Conservation (phyloP, 163 green algal genomes). For the Scenedesmus sp. region DNA sequence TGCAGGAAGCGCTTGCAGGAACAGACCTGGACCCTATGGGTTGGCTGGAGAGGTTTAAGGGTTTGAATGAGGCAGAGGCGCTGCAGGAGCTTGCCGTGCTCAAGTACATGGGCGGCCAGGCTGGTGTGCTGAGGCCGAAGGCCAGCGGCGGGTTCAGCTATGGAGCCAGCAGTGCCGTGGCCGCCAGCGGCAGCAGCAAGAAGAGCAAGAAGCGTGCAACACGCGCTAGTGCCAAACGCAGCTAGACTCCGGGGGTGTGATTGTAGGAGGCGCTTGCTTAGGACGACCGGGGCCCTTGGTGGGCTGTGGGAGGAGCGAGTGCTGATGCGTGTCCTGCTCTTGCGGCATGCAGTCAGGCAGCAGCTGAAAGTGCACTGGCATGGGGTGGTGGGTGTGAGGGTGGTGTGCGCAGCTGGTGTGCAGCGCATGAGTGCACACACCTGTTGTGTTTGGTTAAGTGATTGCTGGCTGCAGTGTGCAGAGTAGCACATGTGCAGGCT, state of each 20-base stretch:
- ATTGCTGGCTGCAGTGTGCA: not conserved
- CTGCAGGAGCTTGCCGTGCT: conserved; percentile 43
- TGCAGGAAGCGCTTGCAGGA: conserved; percentile 1
- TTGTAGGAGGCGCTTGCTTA: not conserved
- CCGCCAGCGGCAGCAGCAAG: conserved; percentile 19
- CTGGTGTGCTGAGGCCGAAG: conserved; percentile 41
- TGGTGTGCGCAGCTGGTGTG: too few relatives aligned
- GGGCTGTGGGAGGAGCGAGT: not conserved
- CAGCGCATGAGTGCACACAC: too few relatives aligned
- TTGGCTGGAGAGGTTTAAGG: conserved; percentile 51
- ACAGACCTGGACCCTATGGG: conserved; percentile 11
- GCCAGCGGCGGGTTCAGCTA: not conserved
- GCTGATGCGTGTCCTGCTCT: not conserved
- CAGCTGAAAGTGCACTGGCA: not conserved
- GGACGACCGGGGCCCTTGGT: not conserved
- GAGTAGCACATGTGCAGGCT: not conserved
- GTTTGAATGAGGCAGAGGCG: conserved; percentile 43
- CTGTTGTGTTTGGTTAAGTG: not conserved
- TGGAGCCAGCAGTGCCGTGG: not conserved
- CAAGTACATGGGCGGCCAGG: conserved; percentile 48
- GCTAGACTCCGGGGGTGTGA: not conserved
- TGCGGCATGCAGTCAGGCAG: not conserved
- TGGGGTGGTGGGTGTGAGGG: not conserved
- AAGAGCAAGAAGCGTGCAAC: conserved; percentile 42
- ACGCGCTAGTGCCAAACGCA: conserved; percentile 1